Conservation (phyloP, 164 flowering plant species). For the Tetrastigma voinierianum region DNA sequence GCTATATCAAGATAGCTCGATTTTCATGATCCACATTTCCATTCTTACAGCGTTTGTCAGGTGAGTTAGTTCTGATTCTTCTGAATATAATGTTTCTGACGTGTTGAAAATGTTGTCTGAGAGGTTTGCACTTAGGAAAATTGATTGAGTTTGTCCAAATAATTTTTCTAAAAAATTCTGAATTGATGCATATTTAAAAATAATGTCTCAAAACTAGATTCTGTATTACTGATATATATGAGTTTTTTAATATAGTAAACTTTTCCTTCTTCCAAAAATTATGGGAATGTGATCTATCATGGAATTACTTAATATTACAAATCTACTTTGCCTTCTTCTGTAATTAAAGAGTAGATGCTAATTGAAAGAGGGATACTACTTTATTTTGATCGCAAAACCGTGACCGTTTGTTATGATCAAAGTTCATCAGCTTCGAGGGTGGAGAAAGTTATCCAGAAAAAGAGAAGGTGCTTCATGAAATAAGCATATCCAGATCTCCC, state of each 20-base stretch:
- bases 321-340: constrained; percentile 80
- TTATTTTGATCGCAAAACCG: constrained; percentile 36
- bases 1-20: constrained; percentile 65
- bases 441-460: constrained; percentile 1
- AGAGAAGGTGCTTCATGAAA: too few relatives aligned
- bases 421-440: not conserved
- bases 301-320: constrained; percentile 33
- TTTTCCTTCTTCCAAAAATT: too few relatives aligned
- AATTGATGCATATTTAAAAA: too few relatives aligned
- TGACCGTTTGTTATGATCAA: constrained; percentile 44
- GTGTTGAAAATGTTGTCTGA: not conserved
- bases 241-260: too few relatives aligned
- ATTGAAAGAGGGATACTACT: constrained; percentile 80
- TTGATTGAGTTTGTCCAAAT: too few relatives aligned
- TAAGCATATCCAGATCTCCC: too few relatives aligned
- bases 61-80: constrained; percentile 31
- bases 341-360: constrained; percentile 72
- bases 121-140: too few relatives aligned
- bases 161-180: too few relatives aligned
- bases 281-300: not conserved
- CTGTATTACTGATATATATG: too few relatives aligned
- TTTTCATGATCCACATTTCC: constrained; percentile 68
- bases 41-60: constrained; percentile 61
- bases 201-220: too few relatives aligned
- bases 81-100: not conserved